Conservation (phyloP, 371 early-diverging fungal species). For the Mucor racemosus region DNA sequence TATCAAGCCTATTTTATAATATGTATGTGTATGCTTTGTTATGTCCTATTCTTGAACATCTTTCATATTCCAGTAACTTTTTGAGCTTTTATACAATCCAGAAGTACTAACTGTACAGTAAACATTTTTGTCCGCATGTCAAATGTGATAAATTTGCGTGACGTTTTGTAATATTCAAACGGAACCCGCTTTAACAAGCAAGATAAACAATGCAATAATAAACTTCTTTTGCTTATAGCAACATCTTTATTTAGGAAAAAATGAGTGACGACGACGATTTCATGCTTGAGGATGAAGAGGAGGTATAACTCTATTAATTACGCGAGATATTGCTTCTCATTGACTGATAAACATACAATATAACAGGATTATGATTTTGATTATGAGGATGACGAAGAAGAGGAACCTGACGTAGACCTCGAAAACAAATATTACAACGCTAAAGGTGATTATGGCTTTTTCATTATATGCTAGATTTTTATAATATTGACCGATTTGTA, state of each 20-base stretch:
- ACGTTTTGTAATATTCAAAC: background rate
- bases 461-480: background rate
- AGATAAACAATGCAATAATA: too few relatives aligned
- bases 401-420: conserved; percentile 84
- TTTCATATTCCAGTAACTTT: too few relatives aligned
- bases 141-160: background rate
- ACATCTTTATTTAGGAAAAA: background rate
- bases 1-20: too few relatives aligned
- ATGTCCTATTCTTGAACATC: too few relatives aligned
- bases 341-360: background rate
- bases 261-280: conserved; percentile 71
- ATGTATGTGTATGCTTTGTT: too few relatives aligned
- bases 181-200: background rate
- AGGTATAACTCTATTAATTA: conserved; percentile 21
- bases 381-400: conserved; percentile 86
- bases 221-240: background rate
- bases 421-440: conserved; percentile 97
- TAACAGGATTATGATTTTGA: conserved; percentile 86
- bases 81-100: too few relatives aligned
- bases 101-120: too few relatives aligned
- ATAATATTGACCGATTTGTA: background rate
- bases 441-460: conserved; percentile 64
- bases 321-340: background rate
- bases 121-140: background rate
- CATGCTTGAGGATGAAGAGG: conserved; percentile 78